Percentiles rank a stretch among this genome's conserved stretches.
These are phyloP conservation scores for Gillenia trifoliata DNA, from an alignment of 306 rosid species.

Conservation along the genomic window DNA sequence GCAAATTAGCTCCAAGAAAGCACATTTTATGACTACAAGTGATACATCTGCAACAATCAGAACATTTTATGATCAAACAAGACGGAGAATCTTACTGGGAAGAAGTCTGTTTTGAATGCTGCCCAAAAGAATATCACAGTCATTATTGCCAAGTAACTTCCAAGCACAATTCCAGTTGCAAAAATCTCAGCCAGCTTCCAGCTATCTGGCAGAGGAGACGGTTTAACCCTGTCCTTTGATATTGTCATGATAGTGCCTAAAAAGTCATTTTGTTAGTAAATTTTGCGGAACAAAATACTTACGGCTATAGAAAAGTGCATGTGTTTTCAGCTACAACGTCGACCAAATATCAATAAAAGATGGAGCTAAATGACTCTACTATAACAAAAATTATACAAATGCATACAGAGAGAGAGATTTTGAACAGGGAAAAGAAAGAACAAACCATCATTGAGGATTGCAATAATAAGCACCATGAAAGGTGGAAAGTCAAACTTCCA, in stretches of 20 bases:
- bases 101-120: conserved; percentile 87
- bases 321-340: neutral
- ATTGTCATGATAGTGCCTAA: conserved; percentile 97
- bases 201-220: conserved; percentile 98
- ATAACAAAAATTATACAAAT: too few relatives aligned
- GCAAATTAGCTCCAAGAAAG: neutral
- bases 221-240: conserved; percentile 92
- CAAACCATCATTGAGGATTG: conserved; percentile 95
- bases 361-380: neutral
- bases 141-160: conserved; percentile 97
- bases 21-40: neutral
- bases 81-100: conserved; percentile 60
- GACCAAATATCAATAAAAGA: conserved; percentile 5
- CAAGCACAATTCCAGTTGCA: conserved; percentile 85
- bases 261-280: conserved; percentile 15
- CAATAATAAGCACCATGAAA: conserved; percentile 95
- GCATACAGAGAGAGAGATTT: neutral
- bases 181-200: conserved; percentile 96
- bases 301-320: neutral
- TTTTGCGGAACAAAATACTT: neutral
- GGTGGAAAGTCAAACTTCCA: conserved; percentile 98
- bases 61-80: neutral
- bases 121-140: conserved; percentile 98
- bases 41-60: neutral
- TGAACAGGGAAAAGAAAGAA: conserved; percentile 23